Conservation (phyloP, 768 basidiomycete genomes). For the Vishniacozyma victoriae region DNA sequence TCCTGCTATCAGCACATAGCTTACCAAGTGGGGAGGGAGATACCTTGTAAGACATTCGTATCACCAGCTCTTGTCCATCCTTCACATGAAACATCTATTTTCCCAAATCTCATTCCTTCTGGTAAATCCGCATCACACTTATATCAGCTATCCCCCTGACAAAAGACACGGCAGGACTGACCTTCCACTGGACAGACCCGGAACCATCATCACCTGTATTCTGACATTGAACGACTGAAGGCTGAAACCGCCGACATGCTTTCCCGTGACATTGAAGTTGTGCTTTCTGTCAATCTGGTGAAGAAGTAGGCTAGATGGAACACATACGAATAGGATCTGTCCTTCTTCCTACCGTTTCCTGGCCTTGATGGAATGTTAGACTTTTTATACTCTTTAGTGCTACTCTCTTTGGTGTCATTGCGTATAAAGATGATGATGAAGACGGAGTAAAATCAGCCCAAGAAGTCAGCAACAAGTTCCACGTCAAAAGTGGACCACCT, state of each 20-base stretch:
- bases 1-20: neutral
- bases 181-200: constrained; percentile 83
- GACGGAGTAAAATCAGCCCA: neutral
- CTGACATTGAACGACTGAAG: constrained; percentile 76
- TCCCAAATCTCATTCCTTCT: constrained; percentile 70
- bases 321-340: constrained; percentile 57
- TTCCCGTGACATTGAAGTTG: constrained; percentile 78
- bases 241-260: constrained; percentile 68
- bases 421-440: neutral
- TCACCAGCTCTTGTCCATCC: constrained; percentile 82
- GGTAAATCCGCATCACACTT: constrained; percentile 90
- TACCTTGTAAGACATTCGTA: constrained; percentile 76
- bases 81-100: constrained; percentile 81
- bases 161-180: constrained; percentile 41
- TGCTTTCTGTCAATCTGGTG: no score
- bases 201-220: constrained; percentile 71
- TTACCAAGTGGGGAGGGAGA: neutral
- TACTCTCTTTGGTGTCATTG: constrained; percentile 58
- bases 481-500: constrained; percentile 3
- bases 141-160: neutral
- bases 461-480: neutral
- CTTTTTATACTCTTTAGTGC: constrained; percentile 66
- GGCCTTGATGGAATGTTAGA: constrained; percentile 70
- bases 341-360: constrained; percentile 61
- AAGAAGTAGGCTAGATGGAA: no score